Evolutionary conservation across 768 basidiomycete genomes (phyloP).

Genomic region (Lactarius trivialis): DNA sequence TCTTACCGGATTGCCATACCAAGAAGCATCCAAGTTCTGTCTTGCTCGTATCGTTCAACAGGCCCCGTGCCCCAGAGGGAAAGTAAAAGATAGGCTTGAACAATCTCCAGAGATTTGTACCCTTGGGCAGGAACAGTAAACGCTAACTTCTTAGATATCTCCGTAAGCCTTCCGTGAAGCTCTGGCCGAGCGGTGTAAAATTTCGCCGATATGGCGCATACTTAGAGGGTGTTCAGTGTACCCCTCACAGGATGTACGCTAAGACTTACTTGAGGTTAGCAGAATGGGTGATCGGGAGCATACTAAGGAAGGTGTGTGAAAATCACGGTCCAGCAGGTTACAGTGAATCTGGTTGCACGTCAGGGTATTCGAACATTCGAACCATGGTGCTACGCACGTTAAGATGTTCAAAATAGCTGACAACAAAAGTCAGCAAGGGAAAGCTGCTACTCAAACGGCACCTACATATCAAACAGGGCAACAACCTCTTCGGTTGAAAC

Average conservation of each 20-base stretch:
- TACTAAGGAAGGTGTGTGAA: slow-evolving; percentile 91
- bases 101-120: slow-evolving; percentile 91
- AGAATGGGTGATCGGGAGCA: slow-evolving; percentile 94
- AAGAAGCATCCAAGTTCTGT: slow-evolving; percentile 85
- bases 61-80: slow-evolving; percentile 90
- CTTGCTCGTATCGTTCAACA: slow-evolving; percentile 94
- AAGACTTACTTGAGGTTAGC: slow-evolving; percentile 75
- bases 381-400: slow-evolving; percentile 42
- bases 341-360: slow-evolving; percentile 54
- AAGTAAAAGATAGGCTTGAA: slow-evolving; percentile 90
- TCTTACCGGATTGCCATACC: slow-evolving; percentile 79
- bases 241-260: slow-evolving; percentile 1
- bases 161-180: slow-evolving; percentile 69
- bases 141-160: slow-evolving; percentile 80
- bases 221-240: slow-evolving; percentile 35
- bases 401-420: slow-evolving; percentile 72
- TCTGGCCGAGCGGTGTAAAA: slow-evolving; percentile 82
- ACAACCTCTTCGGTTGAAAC: slow-evolving; percentile 85
- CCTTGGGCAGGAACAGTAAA: slow-evolving; percentile 81
- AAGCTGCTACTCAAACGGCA: slow-evolving; percentile 21
- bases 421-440: slow-evolving; percentile 11
- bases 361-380: neutral
- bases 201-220: slow-evolving; percentile 91
- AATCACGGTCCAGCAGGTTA: slow-evolving; percentile 74
- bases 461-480: slow-evolving; percentile 84